Base-by-base conservation (phyloP, 768 basidiomycete species). In the Lentinula boryana region DNA sequence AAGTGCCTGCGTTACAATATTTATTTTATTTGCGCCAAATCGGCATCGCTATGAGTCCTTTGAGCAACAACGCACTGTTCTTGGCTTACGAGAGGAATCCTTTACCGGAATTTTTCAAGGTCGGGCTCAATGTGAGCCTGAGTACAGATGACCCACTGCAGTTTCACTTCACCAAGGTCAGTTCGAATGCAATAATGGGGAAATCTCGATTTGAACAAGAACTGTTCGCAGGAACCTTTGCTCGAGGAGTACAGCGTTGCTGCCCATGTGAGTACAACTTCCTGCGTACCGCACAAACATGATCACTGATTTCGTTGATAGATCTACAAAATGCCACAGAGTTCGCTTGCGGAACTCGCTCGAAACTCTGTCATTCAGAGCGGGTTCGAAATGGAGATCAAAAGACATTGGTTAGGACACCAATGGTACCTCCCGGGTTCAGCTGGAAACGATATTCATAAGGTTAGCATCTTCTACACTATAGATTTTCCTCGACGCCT, bases 1-100 rank as follows among this genome's bases (percentile, higher is more conserved):
- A 99, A 74, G 96, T 99, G 5, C 97, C 97, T 0, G 95, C 95
- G 1, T 75, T 99, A 50, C 94, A 96, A 69, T 99, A 99, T 70
- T 84, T 99, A 13, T 99, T 95, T 76, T 99, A 98, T 72, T 80
- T 99, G 64, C 95, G 93, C 74, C 97, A 98, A 76, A 98, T 98
- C 63, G 96, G 97, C 33, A 83, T 99, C 16, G 97, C 97, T 1
- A 99, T 99, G 97, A 95, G 93, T 68, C 97, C 97, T 2, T 75
- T 99, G 50, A 97, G 94, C 74, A 99, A 99, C 71, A 99, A 99
- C 65, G 95, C 97, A 1, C 77, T 99, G 40, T 99, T 99, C 78
- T 78, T 99, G 69, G 89, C 92, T 2, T 98, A 98, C 67, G 97
- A 99, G 75, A 81, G 97, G 46, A 99, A 99, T 69, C 97, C 97